Evolutionary conservation across 345 rosid species (phyloP), one percentile per base, ranked within the genome.

Genomic region (Gynandropsis gynandra): DNA sequence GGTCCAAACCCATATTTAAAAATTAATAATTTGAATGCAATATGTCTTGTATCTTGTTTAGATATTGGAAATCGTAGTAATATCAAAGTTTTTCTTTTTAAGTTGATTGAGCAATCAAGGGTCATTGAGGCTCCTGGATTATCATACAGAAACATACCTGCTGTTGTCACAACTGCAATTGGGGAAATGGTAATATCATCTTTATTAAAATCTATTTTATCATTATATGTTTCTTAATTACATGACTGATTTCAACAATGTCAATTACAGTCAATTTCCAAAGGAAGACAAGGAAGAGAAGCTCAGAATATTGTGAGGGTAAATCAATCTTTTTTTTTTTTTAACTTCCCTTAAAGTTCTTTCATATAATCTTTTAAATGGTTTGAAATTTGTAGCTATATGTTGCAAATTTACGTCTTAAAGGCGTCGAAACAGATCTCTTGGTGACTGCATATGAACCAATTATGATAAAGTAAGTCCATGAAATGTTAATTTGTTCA

Each of bases 241-340:
- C 47, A 4, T n/a, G 6, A 42, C 1, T 36, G 1, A 29, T 31
- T 18, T 31, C 48, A 10, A 55, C 42, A 58, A 8, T 8, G 36
- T 16, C 66, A 16, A 8, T 56, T 50, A 37, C 61, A 88, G 93
- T 77, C 77, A 32, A 67, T 83, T 59, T 83, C 98, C 4, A 86
- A 90, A 72, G 98, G 82, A 59, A 73, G 80, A 14, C 98, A 90
- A 50, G 98, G 96, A 72, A 81, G 87, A 70, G 96, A 86, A 67
- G 95, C 96, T 2, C 95, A 81, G 50, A 89, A 89, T 63, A 50
- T 77, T 47, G 72, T 86, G 48, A 77, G 56, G 77, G 97, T 82
- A 57, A 43, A 64, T 31, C 12, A 36, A 29, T 20, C 11, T 59
- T 43, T 58, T 32, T 46, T 15, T 24, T 40, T 11, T 19, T 11